Base-by-base conservation (phyloP, 2,329 filamentous ascomycete species). In the Ceratocystis cubensis region DNA sequence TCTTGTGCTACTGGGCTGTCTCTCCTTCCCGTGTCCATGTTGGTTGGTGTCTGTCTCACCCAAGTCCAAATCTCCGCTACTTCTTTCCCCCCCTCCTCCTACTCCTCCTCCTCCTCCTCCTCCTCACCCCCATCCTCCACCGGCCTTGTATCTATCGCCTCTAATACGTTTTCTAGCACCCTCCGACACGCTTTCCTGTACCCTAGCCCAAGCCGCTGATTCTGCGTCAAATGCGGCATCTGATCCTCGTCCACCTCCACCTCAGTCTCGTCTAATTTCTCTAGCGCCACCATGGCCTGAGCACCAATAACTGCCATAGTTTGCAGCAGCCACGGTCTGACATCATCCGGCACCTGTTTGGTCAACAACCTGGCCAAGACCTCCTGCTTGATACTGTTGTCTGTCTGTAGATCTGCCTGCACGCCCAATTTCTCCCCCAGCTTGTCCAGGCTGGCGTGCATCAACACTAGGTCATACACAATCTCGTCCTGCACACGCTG, bases 401-500 rank as follows among this genome's bases (percentile, higher is more conserved):
- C 5, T n/a, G 22, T 53, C 25, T 59, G 25, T 59, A 30, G 56
- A 10, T 30, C 4, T 37, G 20, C 28, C 69, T 2, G 17, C 46
- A 65, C 53, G 1, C 61, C 64, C 2, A 56, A 30, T 37, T 41
- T 62, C 33, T 41, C 56, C 22, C 28, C 17, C 61, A 64, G 46
- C 66, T 70, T 5, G 33, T 64, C 30, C 28, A 53, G 56, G 22
- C 37, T 46, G 65, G 73, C 75, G 22, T 78, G 75, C 0, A 74
- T 73, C 64, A 73, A 72, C 56, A 78, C 74, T 0, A 84, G 76
- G 65, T 82, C 79, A 74, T 78, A 79, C 4, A 83, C 75, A 71
- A 85, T 78, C 5, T 78, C 77, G 62, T 81, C 79, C 70, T 83
- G 81, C 6, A 84, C 76, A 67, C 82, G 79, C 5, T 76, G 73